These are phyloP conservation scores for Trapa bicornis DNA, from an alignment of 345 rosid species.

Conservation along the genomic window DNA sequence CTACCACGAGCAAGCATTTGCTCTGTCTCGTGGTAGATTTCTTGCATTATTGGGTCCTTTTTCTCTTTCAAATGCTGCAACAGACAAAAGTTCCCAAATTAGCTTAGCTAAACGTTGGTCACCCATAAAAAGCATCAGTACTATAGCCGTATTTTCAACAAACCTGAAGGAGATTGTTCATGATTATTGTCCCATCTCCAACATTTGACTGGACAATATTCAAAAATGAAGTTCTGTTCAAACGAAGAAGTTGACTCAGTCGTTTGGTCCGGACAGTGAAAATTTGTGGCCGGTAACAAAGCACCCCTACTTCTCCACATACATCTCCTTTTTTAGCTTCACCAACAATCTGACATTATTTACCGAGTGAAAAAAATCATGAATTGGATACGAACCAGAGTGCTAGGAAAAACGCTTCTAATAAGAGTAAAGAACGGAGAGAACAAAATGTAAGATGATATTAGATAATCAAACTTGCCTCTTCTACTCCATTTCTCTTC, in stretches of 20 bases:
- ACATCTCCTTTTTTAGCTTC: conserved; percentile 63
- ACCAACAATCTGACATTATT: conserved; percentile 34
- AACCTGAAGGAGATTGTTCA: conserved; percentile 85
- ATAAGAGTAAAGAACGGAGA: neutral
- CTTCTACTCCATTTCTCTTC: conserved; percentile 45
- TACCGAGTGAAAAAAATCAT: neutral
- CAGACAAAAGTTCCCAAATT: conserved; percentile 1
- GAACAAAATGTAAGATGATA: neutral
- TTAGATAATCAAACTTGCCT: conserved; percentile 29
- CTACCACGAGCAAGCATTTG: conserved; percentile 66
- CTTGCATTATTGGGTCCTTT: conserved; percentile 47
- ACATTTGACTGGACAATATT: conserved; percentile 71
- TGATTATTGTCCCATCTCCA: conserved; percentile 82
- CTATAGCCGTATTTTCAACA: conserved; percentile 1
- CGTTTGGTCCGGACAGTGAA: conserved; percentile 79
- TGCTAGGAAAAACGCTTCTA: neutral
- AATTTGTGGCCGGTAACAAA: conserved; percentile 82
- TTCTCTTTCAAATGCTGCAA: conserved; percentile 64
- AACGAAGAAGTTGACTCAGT: conserved; percentile 73
- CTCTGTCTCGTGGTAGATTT: conserved; percentile 50
- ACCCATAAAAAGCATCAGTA: neutral
- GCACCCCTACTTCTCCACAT: conserved; percentile 68
- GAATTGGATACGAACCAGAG: neutral
- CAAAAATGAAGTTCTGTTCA: conserved; percentile 62
- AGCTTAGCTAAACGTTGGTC: neutral